Evolutionary conservation across 805 yeast species (phyloP), one percentile per base, ranked within the genome.

Genomic region (Torulaspora delbrueckii): DNA sequence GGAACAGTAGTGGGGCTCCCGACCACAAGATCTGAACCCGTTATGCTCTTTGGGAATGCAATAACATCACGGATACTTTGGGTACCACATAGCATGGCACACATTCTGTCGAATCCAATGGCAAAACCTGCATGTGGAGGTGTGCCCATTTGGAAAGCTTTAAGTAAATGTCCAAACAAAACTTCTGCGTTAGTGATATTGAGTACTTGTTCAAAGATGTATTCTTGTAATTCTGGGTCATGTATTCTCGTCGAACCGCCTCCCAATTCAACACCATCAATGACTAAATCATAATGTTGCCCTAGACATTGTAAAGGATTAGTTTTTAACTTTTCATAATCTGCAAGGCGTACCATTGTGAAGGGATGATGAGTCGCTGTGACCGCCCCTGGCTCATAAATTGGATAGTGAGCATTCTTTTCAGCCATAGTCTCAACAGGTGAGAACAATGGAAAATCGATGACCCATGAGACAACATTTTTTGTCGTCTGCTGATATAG

Each of bases 41-140:
- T 77, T 53, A 84, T 82, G 37, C 89, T 88, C 68, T 93, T 93
- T 2, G 99, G 99, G 64, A 93, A 93, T 1, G 98, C 96, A 49
- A 93, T 84, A 3, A 93, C 98, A 60, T 93, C 97, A 53, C 96
- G 71, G 27, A 93, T 90, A 51, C 87, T 86, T 4, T 72, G 59
- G 14, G 83, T 73, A 0, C 88, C 93, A n/a, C 82, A 65, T 26
- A 91, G 62, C 91, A 91, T 88, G 0, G 99, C 93, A 57, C 95
- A 82, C 72, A 93, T 70, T 51, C 99, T 72, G 63, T 93, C 99
- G 55, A 93, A 86, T 0, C 99, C 99, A 28, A 93, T 72, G 0
- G 99, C 99, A 31, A 93, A 72, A 0, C 99, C 99, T 2, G 97
- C 96, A 67, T 93, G 99, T 1, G 99, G 99, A 1, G 99, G 99